Base-by-base conservation (phyloP, 345 rosid genomes). In the Populus pruinosa region DNA sequence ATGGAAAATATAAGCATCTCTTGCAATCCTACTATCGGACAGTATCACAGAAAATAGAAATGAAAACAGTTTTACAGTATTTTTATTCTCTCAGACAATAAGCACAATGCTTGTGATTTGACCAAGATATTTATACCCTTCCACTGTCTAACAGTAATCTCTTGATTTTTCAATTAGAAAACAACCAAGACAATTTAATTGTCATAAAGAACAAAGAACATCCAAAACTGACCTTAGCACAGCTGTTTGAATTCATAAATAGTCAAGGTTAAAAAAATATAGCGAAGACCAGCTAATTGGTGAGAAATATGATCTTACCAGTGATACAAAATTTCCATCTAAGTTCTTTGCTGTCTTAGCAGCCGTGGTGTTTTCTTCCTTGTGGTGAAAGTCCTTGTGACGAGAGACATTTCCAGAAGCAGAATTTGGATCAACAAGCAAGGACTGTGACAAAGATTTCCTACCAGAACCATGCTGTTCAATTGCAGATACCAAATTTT, bases 381-480 rank as follows among this genome's bases (percentile, higher is more conserved):
- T 93, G 0, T 85, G 81, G 70, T 81, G 89, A 77, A 94, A 96
- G 87, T 92, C 94, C 85, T 88, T 93, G 68, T 89, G 87, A 67
- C 92, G 88, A 41, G 99, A 93, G 83, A 87, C 90, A 73, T 90
- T 92, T 72, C 97, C 93, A 50, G 94, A 81, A 81, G 81, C 80
- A 8, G 91, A 83, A 77, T 82, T 86, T 61, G 86, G 82, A 83
- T 91, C 97, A 69, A 77, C 69, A 14, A 89, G 81, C 49, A 88
- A 75, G 76, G 89, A 85, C 64, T 96, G 97, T 23, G 98, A 96
- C 87, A 92, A 76, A 50, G 99, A 96, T 84, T 90, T 93, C 82
- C 99, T 85, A 72, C 97, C 92, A 63, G 99, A 93, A 53, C 93
- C 97, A 76, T 93, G 96, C 21, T 90, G 91, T 76, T 93, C 99